These are phyloP conservation scores for Lyophyllum decastes DNA, from an alignment of 768 basidiomycete species.

Conservation along the genomic window DNA sequence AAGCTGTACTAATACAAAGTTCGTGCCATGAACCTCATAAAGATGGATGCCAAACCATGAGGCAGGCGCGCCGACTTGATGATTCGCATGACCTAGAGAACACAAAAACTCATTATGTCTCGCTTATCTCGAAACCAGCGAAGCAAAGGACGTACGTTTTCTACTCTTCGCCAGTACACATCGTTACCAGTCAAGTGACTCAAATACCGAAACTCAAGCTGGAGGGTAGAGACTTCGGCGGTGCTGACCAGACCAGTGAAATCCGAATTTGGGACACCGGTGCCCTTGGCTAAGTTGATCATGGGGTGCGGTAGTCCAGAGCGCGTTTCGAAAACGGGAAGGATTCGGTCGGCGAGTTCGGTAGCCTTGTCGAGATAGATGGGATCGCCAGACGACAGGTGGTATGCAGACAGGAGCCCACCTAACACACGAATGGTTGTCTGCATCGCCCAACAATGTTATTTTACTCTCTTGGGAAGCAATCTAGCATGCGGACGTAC, in stretches of 20 bases:
- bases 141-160: conserved; percentile 49
- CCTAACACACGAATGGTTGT: conserved; percentile 93
- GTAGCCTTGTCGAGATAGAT: conserved; percentile 75
- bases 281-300: conserved; percentile 66
- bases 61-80: conserved; percentile 63
- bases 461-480: not conserved
- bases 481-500: conserved; percentile 39
- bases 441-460: conserved; percentile 36
- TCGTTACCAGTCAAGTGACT: conserved; percentile 75
- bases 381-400: conserved; percentile 67
- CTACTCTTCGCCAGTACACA: conserved; percentile 79
- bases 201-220: conserved; percentile 92
- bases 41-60: conserved; percentile 83
- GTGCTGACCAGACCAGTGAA: conserved; percentile 69
- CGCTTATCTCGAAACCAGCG: not conserved
- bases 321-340: conserved; percentile 80
- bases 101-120: not conserved
- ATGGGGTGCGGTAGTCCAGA: conserved; percentile 81
- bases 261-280: conserved; percentile 62
- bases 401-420: conserved; percentile 84
- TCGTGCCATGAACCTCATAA: conserved; percentile 58
- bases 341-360: conserved; percentile 85
- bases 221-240: conserved; percentile 86
- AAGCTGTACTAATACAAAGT: not conserved
- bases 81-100: conserved; percentile 57